Percentiles rank a stretch among this genome's conserved stretches.
phyloP scores from a whole-genome alignment of 768 basidiomycete genomes.

The Kwoniella shandongensis region DNA sequence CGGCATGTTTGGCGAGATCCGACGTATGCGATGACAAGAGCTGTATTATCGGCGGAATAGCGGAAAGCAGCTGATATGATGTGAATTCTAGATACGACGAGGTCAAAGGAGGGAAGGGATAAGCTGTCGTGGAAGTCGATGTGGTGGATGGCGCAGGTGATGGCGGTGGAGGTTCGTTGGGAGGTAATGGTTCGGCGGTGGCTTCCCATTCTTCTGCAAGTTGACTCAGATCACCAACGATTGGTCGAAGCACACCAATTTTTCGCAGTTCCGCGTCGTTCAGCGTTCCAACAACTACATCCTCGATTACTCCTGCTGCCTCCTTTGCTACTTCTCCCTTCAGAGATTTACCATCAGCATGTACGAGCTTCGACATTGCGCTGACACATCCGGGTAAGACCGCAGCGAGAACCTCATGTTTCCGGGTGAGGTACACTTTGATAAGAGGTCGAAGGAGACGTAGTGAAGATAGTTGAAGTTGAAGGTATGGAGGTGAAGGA shows the following conservation, averaged over 20 bases:
- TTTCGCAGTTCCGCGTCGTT: constrained; percentile 34
- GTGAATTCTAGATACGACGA: constrained; percentile 78
- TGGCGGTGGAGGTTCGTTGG: constrained; percentile 16
- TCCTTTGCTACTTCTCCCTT: constrained; percentile 38
- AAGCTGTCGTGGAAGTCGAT: constrained; percentile 28
- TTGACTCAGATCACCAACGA: constrained; percentile 44
- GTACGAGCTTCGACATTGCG: constrained; percentile 68
- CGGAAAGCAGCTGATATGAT: constrained; percentile 76
- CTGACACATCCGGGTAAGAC: constrained; percentile 84
- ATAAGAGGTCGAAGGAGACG: constrained; percentile 63
- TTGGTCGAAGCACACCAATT: constrained; percentile 29
- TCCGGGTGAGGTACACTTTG: constrained; percentile 55
- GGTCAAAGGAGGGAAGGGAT: constrained; percentile 61
- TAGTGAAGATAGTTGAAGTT: constrained; percentile 68
- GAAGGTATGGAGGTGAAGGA: constrained; percentile 60
- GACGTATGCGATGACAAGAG: constrained; percentile 54
- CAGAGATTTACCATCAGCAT: constrained; percentile 55
- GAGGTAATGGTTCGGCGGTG: background rate
- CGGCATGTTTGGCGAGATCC: constrained; percentile 25
- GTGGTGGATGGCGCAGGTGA: constrained; percentile 28
- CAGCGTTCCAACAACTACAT: constrained; percentile 40
- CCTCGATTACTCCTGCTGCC: constrained; percentile 25
- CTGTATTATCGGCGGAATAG: constrained; percentile 71
- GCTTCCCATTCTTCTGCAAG: constrained; percentile 40
- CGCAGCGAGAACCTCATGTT: constrained; percentile 57